These are phyloP conservation scores for Hymenoscyphus infarciens DNA, from an alignment of 2,329 filamentous ascomycete genomes.

Conservation along the genomic window DNA sequence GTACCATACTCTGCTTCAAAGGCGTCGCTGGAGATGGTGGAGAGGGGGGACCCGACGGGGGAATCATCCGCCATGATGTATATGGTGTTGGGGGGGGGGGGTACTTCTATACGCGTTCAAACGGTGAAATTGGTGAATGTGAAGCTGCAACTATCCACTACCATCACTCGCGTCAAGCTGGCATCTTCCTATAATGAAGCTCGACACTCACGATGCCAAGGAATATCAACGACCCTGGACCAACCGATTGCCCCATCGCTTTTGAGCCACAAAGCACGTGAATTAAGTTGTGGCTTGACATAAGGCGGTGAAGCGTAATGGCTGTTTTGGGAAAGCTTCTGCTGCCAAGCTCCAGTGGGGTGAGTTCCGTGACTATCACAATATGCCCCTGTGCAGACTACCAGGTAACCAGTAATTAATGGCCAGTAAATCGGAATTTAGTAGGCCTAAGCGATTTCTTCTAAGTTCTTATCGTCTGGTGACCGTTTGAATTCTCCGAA, in stretches of 20 bases:
- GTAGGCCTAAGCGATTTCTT: neutral
- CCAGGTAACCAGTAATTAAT: too few relatives aligned
- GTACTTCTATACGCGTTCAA: too few relatives aligned
- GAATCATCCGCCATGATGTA: conserved; percentile 46
- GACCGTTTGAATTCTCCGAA: neutral
- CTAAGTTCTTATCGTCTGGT: neutral
- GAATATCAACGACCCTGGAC: too few relatives aligned
- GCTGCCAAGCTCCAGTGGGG: too few relatives aligned
- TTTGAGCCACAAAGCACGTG: too few relatives aligned
- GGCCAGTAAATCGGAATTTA: neutral
- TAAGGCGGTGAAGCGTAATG: neutral
- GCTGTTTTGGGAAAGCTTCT: neutral
- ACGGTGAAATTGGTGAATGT: neutral
- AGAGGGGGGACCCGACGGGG: conserved; percentile 57
- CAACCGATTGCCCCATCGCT: too few relatives aligned
- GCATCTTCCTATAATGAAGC: too few relatives aligned
- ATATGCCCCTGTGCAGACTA: too few relatives aligned
- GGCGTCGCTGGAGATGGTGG: conserved; percentile 60
- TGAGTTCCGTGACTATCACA: too few relatives aligned
- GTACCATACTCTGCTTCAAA: conserved; percentile 55
- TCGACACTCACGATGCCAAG: too few relatives aligned
- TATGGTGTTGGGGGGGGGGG: neutral
- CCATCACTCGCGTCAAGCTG: too few relatives aligned
- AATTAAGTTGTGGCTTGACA: too few relatives aligned
- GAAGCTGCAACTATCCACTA: neutral